Conservation (phyloP, 2,329 filamentous ascomycete genomes). For the Epichloe sylvatica region DNA sequence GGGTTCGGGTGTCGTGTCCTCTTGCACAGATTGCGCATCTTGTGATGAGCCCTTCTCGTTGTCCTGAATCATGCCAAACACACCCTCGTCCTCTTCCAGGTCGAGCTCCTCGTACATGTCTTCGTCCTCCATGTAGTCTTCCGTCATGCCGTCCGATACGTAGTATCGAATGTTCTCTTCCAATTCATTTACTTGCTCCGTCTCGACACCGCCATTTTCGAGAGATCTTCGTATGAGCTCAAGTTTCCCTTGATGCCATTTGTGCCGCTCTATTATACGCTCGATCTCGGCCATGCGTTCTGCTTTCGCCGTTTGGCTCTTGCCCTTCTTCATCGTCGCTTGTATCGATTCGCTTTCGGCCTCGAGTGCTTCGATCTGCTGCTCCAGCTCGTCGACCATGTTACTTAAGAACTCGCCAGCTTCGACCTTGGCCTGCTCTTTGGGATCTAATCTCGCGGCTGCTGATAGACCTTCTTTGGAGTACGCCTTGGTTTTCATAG, state of each 20-base stretch:
- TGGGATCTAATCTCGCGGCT: slow-evolving; percentile 88
- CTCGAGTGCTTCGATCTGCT: slow-evolving; percentile 84
- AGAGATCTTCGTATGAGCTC: slow-evolving; percentile 80
- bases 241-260: slow-evolving; percentile 88
- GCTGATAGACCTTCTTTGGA: slow-evolving; percentile 94
- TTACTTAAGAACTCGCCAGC: slow-evolving; percentile 70
- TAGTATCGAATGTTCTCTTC: slow-evolving; percentile 94
- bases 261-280: slow-evolving; percentile 74
- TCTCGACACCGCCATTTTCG: slow-evolving; percentile 84
- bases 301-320: slow-evolving; percentile 69
- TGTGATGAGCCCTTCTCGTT: slow-evolving; percentile 87
- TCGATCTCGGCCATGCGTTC: slow-evolving; percentile 83
- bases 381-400: slow-evolving; percentile 85
- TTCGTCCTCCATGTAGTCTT: slow-evolving; percentile 89
- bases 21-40: slow-evolving; percentile 82
- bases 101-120: slow-evolving; percentile 89
- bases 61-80: slow-evolving; percentile 67
- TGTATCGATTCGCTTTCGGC: slow-evolving; percentile 80
- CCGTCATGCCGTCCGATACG: slow-evolving; percentile 74
- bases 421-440: slow-evolving; percentile 88
- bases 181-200: slow-evolving; percentile 72
- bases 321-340: slow-evolving; percentile 86
- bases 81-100: slow-evolving; percentile 80
- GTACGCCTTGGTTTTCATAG: slow-evolving; percentile 99
- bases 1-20: slow-evolving; percentile 52